Conservation (phyloP, 257 asterid species). For the Phtheirospermum japonicum region DNA sequence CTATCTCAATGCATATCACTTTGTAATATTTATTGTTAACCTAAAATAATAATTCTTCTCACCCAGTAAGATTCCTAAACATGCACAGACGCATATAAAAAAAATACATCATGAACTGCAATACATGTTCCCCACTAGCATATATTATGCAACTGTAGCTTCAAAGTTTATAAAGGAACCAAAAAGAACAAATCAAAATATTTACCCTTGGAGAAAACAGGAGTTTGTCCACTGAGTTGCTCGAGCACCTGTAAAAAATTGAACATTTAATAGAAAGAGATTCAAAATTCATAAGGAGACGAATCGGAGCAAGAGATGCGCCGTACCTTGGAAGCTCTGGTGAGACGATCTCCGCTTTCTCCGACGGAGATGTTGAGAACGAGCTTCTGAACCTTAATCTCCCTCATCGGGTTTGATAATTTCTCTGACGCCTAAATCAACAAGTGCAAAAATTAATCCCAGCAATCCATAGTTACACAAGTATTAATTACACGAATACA, state of each 20-base stretch:
- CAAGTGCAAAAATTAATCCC: not conserved
- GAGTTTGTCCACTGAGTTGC: slow-evolving; percentile 46
- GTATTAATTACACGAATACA: not conserved
- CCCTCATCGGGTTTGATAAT: slow-evolving; percentile 46
- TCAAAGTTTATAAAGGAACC: no score
- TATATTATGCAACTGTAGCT: not conserved
- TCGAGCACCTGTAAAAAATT: slow-evolving; percentile 33
- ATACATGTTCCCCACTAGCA: not conserved
- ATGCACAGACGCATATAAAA: not conserved
- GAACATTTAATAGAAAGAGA: not conserved
- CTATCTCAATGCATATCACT: no score
- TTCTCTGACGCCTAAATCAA: slow-evolving; percentile 38
- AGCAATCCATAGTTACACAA: not conserved
- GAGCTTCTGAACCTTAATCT: slow-evolving; percentile 49
- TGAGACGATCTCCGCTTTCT: slow-evolving; percentile 51
- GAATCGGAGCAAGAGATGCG: not conserved
- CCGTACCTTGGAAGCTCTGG: slow-evolving; percentile 45
- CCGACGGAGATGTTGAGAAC: slow-evolving; percentile 49
- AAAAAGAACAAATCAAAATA: not conserved
- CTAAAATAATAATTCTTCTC: no score
- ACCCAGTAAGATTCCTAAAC: not conserved
- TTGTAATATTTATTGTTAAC: no score
- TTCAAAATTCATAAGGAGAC: not conserved
- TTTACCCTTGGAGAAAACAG: slow-evolving; percentile 48
- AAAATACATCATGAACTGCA: no score